Percentiles rank a stretch among this genome's conserved stretches.
Conservation (phyloP, 2,329 filamentous ascomycete genomes). For the Botrytis paeoniae region DNA sequence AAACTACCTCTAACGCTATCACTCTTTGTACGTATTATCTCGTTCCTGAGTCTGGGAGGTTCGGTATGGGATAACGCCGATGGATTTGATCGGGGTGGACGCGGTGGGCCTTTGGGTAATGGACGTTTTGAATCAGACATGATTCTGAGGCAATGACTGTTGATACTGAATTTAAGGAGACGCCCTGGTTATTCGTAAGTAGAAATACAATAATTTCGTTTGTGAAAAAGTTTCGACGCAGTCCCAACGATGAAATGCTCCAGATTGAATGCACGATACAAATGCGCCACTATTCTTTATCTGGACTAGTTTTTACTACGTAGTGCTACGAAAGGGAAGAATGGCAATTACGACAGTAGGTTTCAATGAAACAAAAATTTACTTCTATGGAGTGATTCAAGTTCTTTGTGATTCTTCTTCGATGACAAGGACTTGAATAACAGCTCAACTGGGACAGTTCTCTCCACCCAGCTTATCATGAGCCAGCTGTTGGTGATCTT, state of each 20-base stretch:
- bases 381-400: not conserved
- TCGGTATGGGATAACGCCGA: conserved; percentile 27
- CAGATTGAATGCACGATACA: not conserved
- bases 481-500: not conserved
- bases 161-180: too few relatives aligned
- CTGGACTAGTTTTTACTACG: not conserved
- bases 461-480: too few relatives aligned
- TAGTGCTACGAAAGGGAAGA: too few relatives aligned
- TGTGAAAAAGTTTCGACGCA: not conserved
- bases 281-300: not conserved
- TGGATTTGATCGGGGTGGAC: conserved; percentile 21
- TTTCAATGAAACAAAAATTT: not conserved
- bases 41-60: conserved; percentile 25
- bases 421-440: not conserved
- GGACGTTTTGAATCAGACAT: conserved; percentile 17
- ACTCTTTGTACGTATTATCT: conserved; percentile 18
- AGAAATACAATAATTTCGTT: not conserved
- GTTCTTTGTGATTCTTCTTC: not conserved
- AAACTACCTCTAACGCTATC: not conserved
- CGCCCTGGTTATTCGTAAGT: not conserved
- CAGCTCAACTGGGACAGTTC: not conserved
- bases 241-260: not conserved
- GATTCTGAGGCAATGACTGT: not conserved
- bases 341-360: not conserved
- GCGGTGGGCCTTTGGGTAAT: conserved; percentile 27